phyloP scores from a whole-genome alignment of 306 rosid species.

The Vigna nakashimae region DNA sequence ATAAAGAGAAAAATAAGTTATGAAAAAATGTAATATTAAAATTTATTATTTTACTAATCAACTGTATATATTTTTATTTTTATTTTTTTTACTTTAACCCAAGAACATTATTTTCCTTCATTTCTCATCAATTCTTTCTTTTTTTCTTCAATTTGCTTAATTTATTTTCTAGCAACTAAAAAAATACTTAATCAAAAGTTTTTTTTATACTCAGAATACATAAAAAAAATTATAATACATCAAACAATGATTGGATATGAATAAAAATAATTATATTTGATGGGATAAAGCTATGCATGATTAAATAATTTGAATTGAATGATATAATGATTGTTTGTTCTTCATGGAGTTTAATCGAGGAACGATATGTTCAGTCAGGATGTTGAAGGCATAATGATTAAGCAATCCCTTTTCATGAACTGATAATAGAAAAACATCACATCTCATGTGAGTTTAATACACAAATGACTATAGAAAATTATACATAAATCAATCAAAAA shows the following conservation, averaged over 20 bases:
- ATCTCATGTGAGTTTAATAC: no score
- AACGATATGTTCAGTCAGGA: slow-evolving; percentile 27
- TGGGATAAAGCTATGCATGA: neutral
- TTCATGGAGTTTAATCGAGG: slow-evolving; percentile 21
- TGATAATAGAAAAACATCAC: neutral
- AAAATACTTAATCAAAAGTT: no score
- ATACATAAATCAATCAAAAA: neutral
- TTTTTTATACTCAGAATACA: no score
- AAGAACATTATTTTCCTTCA: no score
- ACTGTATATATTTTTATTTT: no score
- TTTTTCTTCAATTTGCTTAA: no score
- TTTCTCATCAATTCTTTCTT: no score
- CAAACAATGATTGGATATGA: neutral
- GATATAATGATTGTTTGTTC: slow-evolving; percentile 37
- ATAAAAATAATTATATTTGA: neutral
- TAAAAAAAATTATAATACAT: neutral
- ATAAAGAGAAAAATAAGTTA: no score
- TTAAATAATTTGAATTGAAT: slow-evolving; percentile 14
- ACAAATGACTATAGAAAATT: neutral
- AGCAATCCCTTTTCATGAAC: neutral
- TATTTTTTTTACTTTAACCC: no score
- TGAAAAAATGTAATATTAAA: no score
- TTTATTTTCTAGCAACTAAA: no score
- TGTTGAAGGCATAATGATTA: neutral
- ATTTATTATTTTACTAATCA: no score